These are phyloP conservation scores for Fusarium camptoceras DNA, from an alignment of 2,329 filamentous ascomycete genomes.

Conservation along the genomic window DNA sequence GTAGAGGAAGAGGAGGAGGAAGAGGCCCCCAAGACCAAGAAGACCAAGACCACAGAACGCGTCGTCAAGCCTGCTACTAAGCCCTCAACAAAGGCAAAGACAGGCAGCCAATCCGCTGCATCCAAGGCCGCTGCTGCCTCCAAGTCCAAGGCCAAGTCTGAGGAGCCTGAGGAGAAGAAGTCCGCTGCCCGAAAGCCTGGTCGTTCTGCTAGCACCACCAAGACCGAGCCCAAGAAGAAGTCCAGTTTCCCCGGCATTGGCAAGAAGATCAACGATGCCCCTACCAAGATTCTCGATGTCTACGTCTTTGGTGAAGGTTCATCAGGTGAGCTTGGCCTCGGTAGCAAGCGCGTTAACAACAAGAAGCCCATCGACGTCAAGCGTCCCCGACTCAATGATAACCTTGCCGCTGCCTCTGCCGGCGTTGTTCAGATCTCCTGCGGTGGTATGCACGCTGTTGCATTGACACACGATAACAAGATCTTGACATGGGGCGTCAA, in stretches of 20 bases:
- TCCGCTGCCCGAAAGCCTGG: constrained; percentile 36
- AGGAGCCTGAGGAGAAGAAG: constrained; percentile 60
- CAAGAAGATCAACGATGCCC: constrained; percentile 76
- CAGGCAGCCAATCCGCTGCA: constrained; percentile 41
- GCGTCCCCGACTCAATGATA: constrained; percentile 85
- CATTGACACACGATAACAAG: constrained; percentile 82
- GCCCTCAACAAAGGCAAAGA: constrained; percentile 42
- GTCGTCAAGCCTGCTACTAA: constrained; percentile 47
- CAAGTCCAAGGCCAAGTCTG: constrained; percentile 49
- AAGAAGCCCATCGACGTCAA: constrained; percentile 78
- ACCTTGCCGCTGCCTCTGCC: constrained; percentile 68
- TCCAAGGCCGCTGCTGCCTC: constrained; percentile 43
- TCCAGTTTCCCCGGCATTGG: constrained; percentile 62
- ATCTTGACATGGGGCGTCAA: constrained; percentile 91
- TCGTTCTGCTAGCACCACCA: constrained; percentile 27
- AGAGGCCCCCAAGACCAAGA: constrained; percentile 46
- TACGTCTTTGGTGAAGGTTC: constrained; percentile 85
- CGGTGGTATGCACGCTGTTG: constrained; percentile 85
- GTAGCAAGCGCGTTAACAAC: constrained; percentile 71
- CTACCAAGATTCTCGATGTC: constrained; percentile 74
- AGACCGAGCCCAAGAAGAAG: constrained; percentile 50
- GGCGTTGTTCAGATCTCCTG: constrained; percentile 82
- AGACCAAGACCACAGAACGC: constrained; percentile 44
- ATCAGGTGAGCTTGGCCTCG: constrained; percentile 85
- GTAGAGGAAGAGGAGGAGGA: constrained; percentile 46